Percentiles rank a stretch among this genome's conserved stretches.
These are phyloP conservation scores for Metschnikowia continentalis DNA, from an alignment of 805 yeast species.

Conservation along the genomic window DNA sequence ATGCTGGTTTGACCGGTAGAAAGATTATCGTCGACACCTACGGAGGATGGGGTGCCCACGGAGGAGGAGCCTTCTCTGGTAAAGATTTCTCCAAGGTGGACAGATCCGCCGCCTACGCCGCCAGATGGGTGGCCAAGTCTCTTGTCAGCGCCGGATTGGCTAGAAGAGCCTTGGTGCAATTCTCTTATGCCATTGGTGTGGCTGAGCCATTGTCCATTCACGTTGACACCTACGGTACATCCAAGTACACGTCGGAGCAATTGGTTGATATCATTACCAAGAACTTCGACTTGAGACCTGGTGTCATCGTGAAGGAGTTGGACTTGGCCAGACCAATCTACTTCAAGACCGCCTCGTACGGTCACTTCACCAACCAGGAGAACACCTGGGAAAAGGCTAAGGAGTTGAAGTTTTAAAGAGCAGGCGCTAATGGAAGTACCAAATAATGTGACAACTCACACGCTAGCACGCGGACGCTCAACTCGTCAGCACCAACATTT, in stretches of 20 bases:
- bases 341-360: constrained; percentile 98
- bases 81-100: constrained; percentile 99
- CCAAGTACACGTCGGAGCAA: constrained; percentile 82
- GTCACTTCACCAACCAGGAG: constrained; percentile 99
- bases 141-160: constrained; percentile 92
- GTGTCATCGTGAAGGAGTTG: constrained; percentile 94
- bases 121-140: constrained; percentile 99
- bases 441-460: constrained; percentile 41
- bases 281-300: constrained; percentile 99
- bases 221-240: constrained; percentile 98
- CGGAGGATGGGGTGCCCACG: constrained; percentile 99
- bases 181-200: constrained; percentile 99
- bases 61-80: constrained; percentile 99
- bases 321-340: constrained; percentile 99
- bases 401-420: constrained; percentile 54
- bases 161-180: constrained; percentile 95
- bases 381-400: constrained; percentile 99
- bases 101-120: constrained; percentile 99
- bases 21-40: constrained; percentile 99
- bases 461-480: constrained; percentile 37
- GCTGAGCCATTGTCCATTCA: constrained; percentile 98
- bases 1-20: constrained; percentile 99
- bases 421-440: constrained; percentile 1
- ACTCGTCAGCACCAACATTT: constrained; percentile 37
- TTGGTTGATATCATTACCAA: constrained; percentile 85